Evolutionary conservation across 441 rosid genomes (phyloP).

Genomic region (Aleurites moluccanus): DNA sequence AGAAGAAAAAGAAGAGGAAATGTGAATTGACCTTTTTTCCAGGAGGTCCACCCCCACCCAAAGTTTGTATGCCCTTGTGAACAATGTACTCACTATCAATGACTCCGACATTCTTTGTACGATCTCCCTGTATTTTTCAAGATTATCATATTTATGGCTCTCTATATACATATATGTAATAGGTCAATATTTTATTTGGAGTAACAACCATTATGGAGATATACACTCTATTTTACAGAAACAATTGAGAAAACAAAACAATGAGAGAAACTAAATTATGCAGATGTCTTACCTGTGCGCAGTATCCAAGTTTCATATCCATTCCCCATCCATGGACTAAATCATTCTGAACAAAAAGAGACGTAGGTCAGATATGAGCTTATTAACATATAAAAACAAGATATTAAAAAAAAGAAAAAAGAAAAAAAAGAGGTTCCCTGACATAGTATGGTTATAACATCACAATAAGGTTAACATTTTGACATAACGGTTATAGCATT

Average conservation of each 20-base stretch:
- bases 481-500: not conserved
- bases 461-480: not conserved
- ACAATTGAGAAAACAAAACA: not conserved
- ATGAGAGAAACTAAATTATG: not conserved
- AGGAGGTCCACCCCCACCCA: slow-evolving; percentile 55
- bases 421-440: too few relatives aligned
- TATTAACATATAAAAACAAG: not conserved
- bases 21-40: slow-evolving; percentile 45
- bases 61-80: slow-evolving; percentile 83
- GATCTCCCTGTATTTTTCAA: slow-evolving; percentile 60
- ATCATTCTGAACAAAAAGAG: slow-evolving; percentile 58
- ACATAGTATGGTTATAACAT: not conserved
- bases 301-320: slow-evolving; percentile 96
- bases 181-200: too few relatives aligned
- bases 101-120: slow-evolving; percentile 79
- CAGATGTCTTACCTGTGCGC: slow-evolving; percentile 66
- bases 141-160: not conserved
- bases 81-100: slow-evolving; percentile 81
- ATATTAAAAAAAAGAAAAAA: too few relatives aligned
- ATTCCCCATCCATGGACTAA: slow-evolving; percentile 97
- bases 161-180: not conserved
- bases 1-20: not conserved
- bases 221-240: not conserved
- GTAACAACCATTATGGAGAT: not conserved
- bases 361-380: slow-evolving; percentile 10